A percentile compares a stretch with the other conserved stretches of the same genome.
Conservation (phyloP, 108 stramenopile species). For the Skeletonema potamos region DNA sequence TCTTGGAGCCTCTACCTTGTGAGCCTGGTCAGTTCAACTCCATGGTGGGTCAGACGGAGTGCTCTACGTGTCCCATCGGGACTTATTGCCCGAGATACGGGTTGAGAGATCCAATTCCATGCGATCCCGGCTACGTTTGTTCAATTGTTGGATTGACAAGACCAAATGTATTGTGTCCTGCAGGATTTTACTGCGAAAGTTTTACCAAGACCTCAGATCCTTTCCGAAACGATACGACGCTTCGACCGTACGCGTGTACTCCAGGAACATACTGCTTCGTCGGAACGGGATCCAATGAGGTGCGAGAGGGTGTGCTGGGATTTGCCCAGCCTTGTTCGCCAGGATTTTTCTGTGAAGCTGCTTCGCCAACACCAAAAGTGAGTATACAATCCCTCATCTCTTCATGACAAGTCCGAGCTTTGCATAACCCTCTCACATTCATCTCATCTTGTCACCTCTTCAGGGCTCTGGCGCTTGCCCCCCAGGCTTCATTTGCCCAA, state of each 20-base stretch:
- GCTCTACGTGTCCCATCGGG: conserved; percentile 77
- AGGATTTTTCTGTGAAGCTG: conserved; percentile 80
- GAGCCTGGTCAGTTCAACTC: conserved; percentile 82
- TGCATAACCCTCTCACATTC: background rate
- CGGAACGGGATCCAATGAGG: conserved; percentile 75
- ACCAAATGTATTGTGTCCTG: conserved; percentile 70
- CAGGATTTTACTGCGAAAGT: conserved; percentile 82
- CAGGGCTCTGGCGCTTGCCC: conserved; percentile 76
- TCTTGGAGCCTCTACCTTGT: conserved; percentile 69
- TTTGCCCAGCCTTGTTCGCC: conserved; percentile 80
- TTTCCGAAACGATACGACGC: conserved; percentile 67
- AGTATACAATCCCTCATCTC: background rate
- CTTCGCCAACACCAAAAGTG: conserved; percentile 25
- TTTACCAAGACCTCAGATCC: conserved; percentile 77
- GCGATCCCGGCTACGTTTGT: conserved; percentile 72
- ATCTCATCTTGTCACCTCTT: background rate
- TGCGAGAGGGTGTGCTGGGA: conserved; percentile 52
- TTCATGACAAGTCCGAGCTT: background rate
- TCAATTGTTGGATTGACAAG: conserved; percentile 55
- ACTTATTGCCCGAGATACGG: conserved; percentile 82
- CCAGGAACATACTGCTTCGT: conserved; percentile 85
- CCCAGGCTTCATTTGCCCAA: conserved; percentile 78
- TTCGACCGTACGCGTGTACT: conserved; percentile 56
- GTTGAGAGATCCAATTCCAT: conserved; percentile 62
- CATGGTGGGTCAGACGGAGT: conserved; percentile 62